A percentile compares a stretch with the other conserved stretches of the same genome.
Evolutionary conservation across 371 early-diverging fungal genomes (phyloP).

Genomic region (Zopfochytrium polystomum): DNA sequence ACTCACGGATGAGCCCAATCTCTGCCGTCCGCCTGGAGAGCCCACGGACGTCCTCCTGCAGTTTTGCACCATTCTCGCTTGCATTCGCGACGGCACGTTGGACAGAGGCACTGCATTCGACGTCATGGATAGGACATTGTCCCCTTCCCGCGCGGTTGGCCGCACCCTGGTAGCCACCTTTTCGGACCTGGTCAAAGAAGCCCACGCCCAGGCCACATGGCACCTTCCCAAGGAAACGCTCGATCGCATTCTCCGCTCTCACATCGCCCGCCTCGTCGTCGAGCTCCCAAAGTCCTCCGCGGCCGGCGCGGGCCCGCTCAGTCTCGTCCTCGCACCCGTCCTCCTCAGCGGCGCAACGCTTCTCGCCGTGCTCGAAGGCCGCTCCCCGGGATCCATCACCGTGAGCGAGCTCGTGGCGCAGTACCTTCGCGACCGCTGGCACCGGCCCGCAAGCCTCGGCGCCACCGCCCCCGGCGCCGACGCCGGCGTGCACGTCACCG

Average conservation of each 20-base stretch:
- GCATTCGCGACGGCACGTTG: not conserved
- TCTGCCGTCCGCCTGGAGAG: not conserved
- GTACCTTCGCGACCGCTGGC: not conserved
- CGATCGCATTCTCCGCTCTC: not conserved
- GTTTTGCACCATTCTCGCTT: not conserved
- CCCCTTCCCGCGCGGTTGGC: not conserved
- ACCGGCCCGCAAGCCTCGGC: not conserved
- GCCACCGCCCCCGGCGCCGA: not conserved
- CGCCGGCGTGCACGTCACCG: not conserved
- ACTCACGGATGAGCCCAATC: not conserved
- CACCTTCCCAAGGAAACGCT: not conserved
- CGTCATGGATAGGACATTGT: not conserved
- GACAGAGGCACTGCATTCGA: not conserved
- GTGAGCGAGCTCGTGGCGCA: not conserved
- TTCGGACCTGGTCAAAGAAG: not conserved
- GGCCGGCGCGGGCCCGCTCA: not conserved
- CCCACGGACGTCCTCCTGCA: not conserved
- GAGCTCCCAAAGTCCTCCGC: not conserved
- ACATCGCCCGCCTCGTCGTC: not conserved
- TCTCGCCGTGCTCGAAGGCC: not conserved
- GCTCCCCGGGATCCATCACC: not conserved
- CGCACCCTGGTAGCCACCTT: not conserved
- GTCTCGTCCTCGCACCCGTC: not conserved
- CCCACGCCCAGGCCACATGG: not conserved
- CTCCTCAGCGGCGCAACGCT: not conserved